phyloP scores from a whole-genome alignment of 768 basidiomycete species.

The Amylocystis lapponica region DNA sequence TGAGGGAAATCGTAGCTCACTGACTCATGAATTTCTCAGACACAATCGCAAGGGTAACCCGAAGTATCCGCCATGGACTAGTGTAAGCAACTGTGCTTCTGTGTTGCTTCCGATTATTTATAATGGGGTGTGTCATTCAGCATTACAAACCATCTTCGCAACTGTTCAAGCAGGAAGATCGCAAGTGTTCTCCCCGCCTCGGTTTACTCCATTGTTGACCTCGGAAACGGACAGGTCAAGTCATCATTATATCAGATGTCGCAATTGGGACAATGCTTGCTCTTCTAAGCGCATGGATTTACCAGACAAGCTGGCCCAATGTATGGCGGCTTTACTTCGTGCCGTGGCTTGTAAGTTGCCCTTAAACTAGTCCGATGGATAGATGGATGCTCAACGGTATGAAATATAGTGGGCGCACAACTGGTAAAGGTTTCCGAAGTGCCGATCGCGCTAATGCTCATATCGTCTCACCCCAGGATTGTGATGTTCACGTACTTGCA shows the following conservation, averaged over 20 bases:
- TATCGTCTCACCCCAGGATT: constrained; percentile 9
- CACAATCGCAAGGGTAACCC: constrained; percentile 22
- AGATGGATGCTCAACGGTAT: background rate
- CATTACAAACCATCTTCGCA: constrained; percentile 29
- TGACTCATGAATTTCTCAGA: background rate
- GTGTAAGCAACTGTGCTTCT: constrained; percentile 6
- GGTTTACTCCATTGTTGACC: background rate
- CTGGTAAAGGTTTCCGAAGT: too few species aligned
- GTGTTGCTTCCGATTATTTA: background rate
- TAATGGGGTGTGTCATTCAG: background rate
- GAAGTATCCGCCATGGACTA: constrained; percentile 20
- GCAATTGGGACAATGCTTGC: constrained; percentile 35
- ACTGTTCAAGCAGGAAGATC: constrained; percentile 41
- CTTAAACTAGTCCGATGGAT: too few species aligned
- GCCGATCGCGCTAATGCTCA: constrained; percentile 26
- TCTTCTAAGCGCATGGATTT: constrained; percentile 27
- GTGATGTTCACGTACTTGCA: constrained; percentile 24
- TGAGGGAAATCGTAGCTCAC: background rate
- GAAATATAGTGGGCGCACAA: constrained; percentile 40
- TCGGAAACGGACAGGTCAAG: constrained; percentile 3
- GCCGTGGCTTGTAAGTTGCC: constrained; percentile 41
- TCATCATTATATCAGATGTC: constrained; percentile 39
- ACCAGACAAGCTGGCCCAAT: constrained; percentile 25
- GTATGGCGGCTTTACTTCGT: constrained; percentile 38
- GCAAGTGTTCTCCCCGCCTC: constrained; percentile 19